Percentiles rank a stretch among this genome's conserved stretches.
Conservation (phyloP, 169 alveolate genomes). For the Cystoisospora suis region DNA sequence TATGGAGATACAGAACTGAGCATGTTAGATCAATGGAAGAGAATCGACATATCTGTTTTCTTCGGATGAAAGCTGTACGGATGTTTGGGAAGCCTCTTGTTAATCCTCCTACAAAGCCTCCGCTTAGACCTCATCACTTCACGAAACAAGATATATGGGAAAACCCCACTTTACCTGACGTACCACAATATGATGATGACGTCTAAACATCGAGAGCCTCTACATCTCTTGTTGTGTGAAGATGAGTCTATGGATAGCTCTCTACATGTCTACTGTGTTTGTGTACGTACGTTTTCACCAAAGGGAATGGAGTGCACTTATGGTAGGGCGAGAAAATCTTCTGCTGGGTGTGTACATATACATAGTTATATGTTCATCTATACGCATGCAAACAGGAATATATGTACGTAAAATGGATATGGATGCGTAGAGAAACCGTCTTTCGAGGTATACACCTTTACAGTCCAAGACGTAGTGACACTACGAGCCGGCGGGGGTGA, state of each 20-base stretch:
- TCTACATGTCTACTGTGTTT: no score
- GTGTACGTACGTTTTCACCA: neutral
- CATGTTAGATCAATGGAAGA: slow-evolving; percentile 85
- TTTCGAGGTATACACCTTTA: no score
- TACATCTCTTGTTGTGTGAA: neutral
- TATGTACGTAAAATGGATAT: neutral
- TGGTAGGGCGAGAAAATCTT: no score
- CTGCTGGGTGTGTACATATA: neutral
- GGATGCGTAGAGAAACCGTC: neutral
- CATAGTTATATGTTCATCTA: neutral
- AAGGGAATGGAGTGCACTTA: neutral
- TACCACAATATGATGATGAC: slow-evolving; percentile 50
- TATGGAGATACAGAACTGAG: slow-evolving; percentile 89
- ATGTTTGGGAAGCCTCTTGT: slow-evolving; percentile 55
- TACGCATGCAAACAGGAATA: neutral
- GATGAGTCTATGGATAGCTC: no score
- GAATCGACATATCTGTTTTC: slow-evolving; percentile 76
- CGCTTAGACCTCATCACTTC: slow-evolving; percentile 79
- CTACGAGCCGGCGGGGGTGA: no score
- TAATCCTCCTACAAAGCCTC: slow-evolving; percentile 81
- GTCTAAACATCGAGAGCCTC: no score
- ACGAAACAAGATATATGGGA: slow-evolving; percentile 79
- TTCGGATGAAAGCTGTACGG: slow-evolving; percentile 75
- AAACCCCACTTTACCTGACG: slow-evolving; percentile 79
- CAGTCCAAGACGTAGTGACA: no score